These are phyloP conservation scores for Hyphodiscus hymeniophilus DNA, from an alignment of 495 filamentous ascomycete genomes.

Conservation along the genomic window DNA sequence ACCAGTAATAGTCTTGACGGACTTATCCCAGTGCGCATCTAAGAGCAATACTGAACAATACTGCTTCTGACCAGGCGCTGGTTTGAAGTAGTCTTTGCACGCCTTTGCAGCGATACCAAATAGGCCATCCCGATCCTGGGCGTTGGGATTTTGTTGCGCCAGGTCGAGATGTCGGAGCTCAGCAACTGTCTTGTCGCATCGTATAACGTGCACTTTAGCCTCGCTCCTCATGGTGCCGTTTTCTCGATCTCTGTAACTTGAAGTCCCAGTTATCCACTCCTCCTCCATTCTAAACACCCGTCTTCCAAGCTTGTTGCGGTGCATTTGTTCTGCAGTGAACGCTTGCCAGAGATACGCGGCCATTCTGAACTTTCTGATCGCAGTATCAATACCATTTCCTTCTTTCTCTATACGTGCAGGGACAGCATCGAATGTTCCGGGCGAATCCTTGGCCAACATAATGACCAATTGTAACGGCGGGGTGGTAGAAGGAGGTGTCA, in stretches of 20 bases:
- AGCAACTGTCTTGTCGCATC: conserved; percentile 71
- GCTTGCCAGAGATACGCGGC: conserved; percentile 93
- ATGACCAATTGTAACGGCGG: conserved; percentile 83
- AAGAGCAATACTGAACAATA: conserved; percentile 79
- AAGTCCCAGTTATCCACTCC: conserved; percentile 77
- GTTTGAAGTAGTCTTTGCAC: conserved; percentile 64
- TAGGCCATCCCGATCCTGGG: conserved; percentile 58
- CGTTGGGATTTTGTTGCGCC: conserved; percentile 71
- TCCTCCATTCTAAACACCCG: conserved; percentile 86
- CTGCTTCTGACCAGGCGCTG: conserved; percentile 64
- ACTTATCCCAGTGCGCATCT: conserved; percentile 80
- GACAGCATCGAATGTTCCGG: conserved; percentile 74
- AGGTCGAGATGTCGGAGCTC: conserved; percentile 71
- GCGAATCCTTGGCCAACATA: conserved; percentile 78
- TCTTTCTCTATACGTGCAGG: conserved; percentile 67
- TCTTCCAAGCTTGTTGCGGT: conserved; percentile 72
- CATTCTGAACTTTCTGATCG: conserved; percentile 81
- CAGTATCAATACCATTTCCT: conserved; percentile 70
- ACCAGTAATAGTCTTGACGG: conserved; percentile 57
- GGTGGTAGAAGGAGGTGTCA: conserved; percentile 64
- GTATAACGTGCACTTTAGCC: conserved; percentile 77
- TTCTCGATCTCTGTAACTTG: conserved; percentile 61
- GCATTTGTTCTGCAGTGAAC: conserved; percentile 93
- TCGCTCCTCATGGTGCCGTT: conserved; percentile 73
- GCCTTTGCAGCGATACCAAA: conserved; percentile 70